Percentiles rank a stretch among this genome's conserved stretches.
Conservation (phyloP, 805 yeast genomes). For the Spathaspora sp. region DNA sequence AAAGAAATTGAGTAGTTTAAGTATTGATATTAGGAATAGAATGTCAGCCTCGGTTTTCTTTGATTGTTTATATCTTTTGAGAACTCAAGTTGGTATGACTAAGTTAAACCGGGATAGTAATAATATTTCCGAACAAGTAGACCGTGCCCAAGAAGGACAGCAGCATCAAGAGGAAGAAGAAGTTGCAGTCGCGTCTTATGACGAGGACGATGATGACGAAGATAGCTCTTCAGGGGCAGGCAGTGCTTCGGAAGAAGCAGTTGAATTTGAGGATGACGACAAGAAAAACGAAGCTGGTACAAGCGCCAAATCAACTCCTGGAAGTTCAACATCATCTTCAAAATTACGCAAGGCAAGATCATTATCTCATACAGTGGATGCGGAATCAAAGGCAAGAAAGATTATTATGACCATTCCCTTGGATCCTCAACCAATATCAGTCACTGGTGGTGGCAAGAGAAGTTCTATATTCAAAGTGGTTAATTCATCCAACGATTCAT, state of each 20-base stretch:
- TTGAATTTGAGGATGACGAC: constrained; percentile 18
- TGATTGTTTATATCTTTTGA: constrained; percentile 79
- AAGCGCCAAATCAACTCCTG: constrained; percentile 35
- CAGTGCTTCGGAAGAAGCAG: constrained; percentile 17
- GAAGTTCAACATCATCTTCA: constrained; percentile 32
- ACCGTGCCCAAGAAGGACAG: constrained; percentile 24
- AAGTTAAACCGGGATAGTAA: constrained; percentile 40
- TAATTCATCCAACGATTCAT: constrained; percentile 29
- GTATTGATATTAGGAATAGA: constrained; percentile 68
- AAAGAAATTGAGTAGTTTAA: constrained; percentile 35
- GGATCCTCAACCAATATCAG: constrained; percentile 75
- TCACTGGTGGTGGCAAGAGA: constrained; percentile 22
- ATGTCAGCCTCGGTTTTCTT: constrained; percentile 92
- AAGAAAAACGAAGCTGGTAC: constrained; percentile 7
- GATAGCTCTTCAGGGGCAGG: constrained; percentile 4
- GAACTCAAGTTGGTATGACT: constrained; percentile 87
- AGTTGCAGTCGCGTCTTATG: constrained; percentile 17
- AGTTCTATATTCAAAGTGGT: constrained; percentile 37
- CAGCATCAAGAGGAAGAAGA: too few species aligned
- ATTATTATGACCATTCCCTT: constrained; percentile 76
- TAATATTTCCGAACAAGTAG: constrained; percentile 16
- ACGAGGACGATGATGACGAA: constrained; percentile 19
- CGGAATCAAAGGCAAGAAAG: constrained; percentile 69
- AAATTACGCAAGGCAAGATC: constrained; percentile 41
- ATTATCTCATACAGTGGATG: constrained; percentile 53